These are phyloP conservation scores for Ogataea allantospora DNA, from an alignment of 805 yeast genomes.

Conservation along the genomic window DNA sequence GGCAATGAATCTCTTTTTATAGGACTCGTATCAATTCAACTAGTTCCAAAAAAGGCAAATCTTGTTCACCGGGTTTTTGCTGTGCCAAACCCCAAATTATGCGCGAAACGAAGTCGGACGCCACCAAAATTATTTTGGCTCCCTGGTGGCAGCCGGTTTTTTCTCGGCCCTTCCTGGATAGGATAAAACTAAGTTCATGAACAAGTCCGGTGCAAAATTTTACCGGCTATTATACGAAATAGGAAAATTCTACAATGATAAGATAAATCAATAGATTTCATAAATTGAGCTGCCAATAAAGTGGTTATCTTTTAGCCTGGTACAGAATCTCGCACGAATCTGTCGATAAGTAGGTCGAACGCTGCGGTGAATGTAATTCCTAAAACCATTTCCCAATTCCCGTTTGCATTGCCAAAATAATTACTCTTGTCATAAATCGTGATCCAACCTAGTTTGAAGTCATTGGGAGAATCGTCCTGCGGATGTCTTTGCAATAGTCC, in stretches of 20 bases:
- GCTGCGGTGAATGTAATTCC: conserved; percentile 56
- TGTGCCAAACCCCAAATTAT: conserved; percentile 5
- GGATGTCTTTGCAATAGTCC: conserved; percentile 51
- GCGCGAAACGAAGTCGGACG: conserved; percentile 1
- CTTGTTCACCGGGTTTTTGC: conserved; percentile 8
- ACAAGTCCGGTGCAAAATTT: conserved; percentile 2
- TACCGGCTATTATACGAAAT: conserved; percentile 5
- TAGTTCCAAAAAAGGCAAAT: conserved; percentile 7
- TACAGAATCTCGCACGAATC: conserved; percentile 15
- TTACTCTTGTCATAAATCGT: conserved; percentile 51
- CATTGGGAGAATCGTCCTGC: conserved; percentile 60
- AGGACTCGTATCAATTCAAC: neutral
- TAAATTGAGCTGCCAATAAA: neutral
- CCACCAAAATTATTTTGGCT: neutral
- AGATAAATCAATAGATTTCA: conserved; percentile 1
- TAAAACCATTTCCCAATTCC: conserved; percentile 53
- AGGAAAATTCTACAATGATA: conserved; percentile 6
- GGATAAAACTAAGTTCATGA: neutral
- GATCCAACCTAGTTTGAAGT: conserved; percentile 62
- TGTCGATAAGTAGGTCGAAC: conserved; percentile 35
- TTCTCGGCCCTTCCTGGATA: conserved; percentile 12
- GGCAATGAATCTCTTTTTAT: conserved; percentile 1
- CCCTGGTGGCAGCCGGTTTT: conserved; percentile 1
- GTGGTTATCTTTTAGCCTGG: neutral
- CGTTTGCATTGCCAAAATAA: conserved; percentile 33